Base-by-base conservation (phyloP, 306 rosid species). In the Acacia acuminata region DNA sequence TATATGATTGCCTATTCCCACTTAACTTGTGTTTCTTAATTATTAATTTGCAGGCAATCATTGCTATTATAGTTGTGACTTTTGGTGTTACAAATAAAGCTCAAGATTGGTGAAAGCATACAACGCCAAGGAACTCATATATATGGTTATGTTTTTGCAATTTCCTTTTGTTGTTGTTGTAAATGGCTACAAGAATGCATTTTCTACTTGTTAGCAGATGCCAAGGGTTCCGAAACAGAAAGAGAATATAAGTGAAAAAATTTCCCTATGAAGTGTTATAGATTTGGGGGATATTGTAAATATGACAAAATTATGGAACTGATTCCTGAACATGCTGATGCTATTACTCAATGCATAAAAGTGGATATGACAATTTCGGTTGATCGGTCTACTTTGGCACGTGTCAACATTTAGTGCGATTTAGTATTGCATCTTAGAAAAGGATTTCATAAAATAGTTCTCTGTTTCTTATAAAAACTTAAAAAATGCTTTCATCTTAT, bases 21-120 rank as follows among this genome's bases (percentile, higher is more conserved):
- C 61, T 76, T 83, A 15, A 71, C 82, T 42, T 56, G 17, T 81
- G 27, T 75, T 40, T 55, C 55, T 84, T 48, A 38, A 73, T 40
- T 55, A 53, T 83, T 55, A 55, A 79, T 85, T 73, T 84, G 61
- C 96, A 94, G 97, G 55, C 98, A n/a, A 38, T 87, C 36, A 75
- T 94, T n/a, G 88, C 82, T 25, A 3, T 76, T 73, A 25, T 94
- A 8, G 93, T 90, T 56, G 3, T 94, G 77, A 82, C 87, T 36
- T 70, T 90, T 79, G 93, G 94, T 22, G 32, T 84, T 50, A 75
- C 93, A 3, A 85, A 83, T 17, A 79, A 86, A 74, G 47, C 69
- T 81, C 76, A 75, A 40, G 58, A 25, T 36, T 85, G 97, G 89
- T 80, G 74, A 87, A 48, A n/a, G 79, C 75, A 20, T 32, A 66